These are phyloP conservation scores for Populus ilicifolia DNA, from an alignment of 345 rosid genomes.

Conservation along the genomic window DNA sequence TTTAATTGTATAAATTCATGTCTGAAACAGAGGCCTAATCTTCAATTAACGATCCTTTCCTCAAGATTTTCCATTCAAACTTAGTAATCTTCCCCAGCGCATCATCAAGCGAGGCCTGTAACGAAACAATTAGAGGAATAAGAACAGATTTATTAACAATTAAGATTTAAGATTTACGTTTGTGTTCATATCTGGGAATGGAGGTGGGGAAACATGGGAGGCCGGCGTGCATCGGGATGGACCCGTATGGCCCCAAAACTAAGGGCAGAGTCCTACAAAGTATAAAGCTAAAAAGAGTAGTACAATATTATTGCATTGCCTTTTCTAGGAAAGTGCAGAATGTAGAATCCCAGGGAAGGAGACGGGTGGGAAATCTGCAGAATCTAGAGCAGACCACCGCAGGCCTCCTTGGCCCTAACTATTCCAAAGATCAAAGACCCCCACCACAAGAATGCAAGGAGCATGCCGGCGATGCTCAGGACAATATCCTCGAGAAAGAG, in stretches of 20 bases:
- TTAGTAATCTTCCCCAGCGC: too few relatives aligned
- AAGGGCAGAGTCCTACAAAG: background rate
- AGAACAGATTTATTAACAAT: background rate
- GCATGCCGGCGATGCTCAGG: constrained; percentile 20
- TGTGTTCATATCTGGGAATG: background rate
- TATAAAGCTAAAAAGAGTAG: background rate
- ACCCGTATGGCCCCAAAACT: background rate
- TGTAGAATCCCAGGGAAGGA: background rate
- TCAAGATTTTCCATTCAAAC: too few relatives aligned
- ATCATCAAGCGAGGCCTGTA: background rate
- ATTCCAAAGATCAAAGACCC: background rate
- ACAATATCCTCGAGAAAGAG: constrained; percentile 25
- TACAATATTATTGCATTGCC: background rate
- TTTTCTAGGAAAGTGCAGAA: background rate
- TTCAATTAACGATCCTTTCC: too few relatives aligned
- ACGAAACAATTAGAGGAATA: too few relatives aligned
- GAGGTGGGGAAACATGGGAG: background rate
- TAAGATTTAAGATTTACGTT: background rate
- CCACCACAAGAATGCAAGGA: background rate
- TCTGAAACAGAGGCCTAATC: too few relatives aligned
- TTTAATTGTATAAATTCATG: too few relatives aligned
- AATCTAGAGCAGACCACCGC: background rate
- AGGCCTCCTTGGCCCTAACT: background rate
- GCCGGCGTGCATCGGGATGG: background rate
- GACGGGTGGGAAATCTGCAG: background rate